Evolutionary conservation across 2,329 filamentous ascomycete genomes (phyloP), one percentile per base, ranked within the genome.

Genomic region (Leptosphaerulina australis): DNA sequence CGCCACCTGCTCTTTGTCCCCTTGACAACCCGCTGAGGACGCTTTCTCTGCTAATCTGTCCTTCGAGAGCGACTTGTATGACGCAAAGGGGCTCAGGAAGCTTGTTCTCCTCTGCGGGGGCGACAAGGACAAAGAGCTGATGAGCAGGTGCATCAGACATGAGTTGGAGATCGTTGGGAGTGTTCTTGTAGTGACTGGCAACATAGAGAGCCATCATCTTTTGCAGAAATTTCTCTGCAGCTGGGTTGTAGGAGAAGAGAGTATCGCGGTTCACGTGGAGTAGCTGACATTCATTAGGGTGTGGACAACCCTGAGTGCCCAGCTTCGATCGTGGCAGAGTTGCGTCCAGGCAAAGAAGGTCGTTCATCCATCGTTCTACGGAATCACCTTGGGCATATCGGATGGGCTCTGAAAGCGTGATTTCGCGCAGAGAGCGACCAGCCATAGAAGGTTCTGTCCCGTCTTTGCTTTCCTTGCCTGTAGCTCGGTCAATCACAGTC

Each of bases 151-250:
- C 94, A 74, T 99, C 94, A 55, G 91, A 96, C 91, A 99, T 96
- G 49, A 99, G 83, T 72, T 97, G 94, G n/a, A 99, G 81, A 66
- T 99, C 94, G 65, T 99, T 96, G 0, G 94, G 94, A 0, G 92
- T 91, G 75, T 99, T 99, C 75, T 97, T 97, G 80, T 99, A 97
- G 74, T 96, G 91, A 62, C 91, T 96, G 21, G 94, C 91, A 21
- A 99, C 95, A 64, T 97, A 99, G 2, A 99, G 83, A 0, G 92
- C 91, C 75, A 99, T 93, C 91, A 99, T 97, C 65, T 96, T 91
- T 71, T 99, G 94, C 46, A 99, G 77, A 76, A 99, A 97, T 68
- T 92, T 94, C 72, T 99, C 94, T 2, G 94, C 95, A 15, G 97
- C 91, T 2, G 92, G 91, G 66, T 99, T 94, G 79, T 95, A 99